Percentiles rank a stretch among this genome's conserved stretches.
Conservation (phyloP, 2,329 filamentous ascomycete genomes). For the Botrytis fabae region DNA sequence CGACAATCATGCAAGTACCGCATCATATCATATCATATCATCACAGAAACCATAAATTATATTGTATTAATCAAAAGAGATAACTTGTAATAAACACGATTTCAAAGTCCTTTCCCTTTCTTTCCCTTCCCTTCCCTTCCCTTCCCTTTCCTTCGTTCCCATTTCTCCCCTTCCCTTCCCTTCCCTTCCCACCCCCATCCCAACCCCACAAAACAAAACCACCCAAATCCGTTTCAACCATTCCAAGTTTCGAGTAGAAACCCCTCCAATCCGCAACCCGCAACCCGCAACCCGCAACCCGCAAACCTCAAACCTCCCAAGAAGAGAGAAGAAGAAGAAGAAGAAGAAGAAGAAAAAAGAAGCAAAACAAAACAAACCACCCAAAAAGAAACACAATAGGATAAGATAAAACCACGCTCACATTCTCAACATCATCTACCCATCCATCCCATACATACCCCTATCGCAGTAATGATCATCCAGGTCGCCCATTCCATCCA, state of each 20-base stretch:
- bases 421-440: not conserved
- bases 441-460: not conserved
- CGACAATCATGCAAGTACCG: not conserved
- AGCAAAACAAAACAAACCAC: not conserved
- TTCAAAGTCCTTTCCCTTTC: not conserved
- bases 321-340: no score
- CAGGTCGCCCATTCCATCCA: not conserved
- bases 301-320: no score
- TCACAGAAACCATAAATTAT: not conserved
- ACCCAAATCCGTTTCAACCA: not conserved
- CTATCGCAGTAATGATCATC: not conserved
- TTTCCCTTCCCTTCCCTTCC: no score
- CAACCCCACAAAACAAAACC: not conserved
- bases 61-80: not conserved
- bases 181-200: not conserved
- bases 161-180: no score
- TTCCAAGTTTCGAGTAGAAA: not conserved
- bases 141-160: no score
- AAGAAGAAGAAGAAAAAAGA: not conserved
- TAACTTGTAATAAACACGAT: not conserved
- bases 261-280: not conserved
- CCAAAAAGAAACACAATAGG: no score
- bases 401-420: not conserved
- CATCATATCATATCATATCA: not conserved
- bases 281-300: no score